These are phyloP conservation scores for Sporisorium reilianum DNA, from an alignment of 1,284 basidiomycete genomes.

Conservation along the genomic window DNA sequence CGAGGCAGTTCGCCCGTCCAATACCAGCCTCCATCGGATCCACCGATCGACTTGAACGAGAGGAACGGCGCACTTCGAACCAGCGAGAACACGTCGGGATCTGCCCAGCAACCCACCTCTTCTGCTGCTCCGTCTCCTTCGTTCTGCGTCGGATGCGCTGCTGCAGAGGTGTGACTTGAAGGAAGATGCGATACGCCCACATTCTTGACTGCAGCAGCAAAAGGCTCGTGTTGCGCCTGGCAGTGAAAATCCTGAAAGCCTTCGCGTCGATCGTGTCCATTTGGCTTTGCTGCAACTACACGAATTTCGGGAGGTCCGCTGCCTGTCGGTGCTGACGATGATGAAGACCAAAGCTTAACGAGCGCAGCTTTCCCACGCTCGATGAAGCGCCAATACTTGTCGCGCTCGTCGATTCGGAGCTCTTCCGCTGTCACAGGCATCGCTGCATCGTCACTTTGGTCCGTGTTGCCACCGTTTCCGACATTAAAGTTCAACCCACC, in stretches of 20 bases:
- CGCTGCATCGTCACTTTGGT: neutral
- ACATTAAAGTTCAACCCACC: neutral
- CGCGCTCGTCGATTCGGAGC: constrained; percentile 29
- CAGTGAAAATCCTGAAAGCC: constrained; percentile 44
- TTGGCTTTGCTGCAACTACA: constrained; percentile 30
- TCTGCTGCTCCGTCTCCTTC: neutral
- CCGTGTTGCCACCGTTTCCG: neutral
- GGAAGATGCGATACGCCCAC: neutral
- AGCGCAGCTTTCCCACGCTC: constrained; percentile 33
- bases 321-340: neutral
- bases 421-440: constrained; percentile 11
- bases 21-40: constrained; percentile 19
- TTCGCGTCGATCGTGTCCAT: constrained; percentile 45
- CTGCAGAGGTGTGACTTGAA: neutral
- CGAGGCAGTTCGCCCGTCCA: constrained; percentile 43
- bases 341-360: constrained; percentile 18
- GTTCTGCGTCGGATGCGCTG: neutral
- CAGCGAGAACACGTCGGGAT: constrained; percentile 40
- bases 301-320: constrained; percentile 24
- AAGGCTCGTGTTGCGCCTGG: constrained; percentile 29
- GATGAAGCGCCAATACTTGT: constrained; percentile 27
- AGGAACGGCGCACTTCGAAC: constrained; percentile 24
- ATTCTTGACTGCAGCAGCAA: neutral
- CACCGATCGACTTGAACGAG: constrained; percentile 26
- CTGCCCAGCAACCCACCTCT: constrained; percentile 40